Percentiles rank a stretch among this genome's conserved stretches.
These are phyloP conservation scores for Penicillium sp. DNA, from an alignment of 2,329 filamentous ascomycete species.

Conservation along the genomic window DNA sequence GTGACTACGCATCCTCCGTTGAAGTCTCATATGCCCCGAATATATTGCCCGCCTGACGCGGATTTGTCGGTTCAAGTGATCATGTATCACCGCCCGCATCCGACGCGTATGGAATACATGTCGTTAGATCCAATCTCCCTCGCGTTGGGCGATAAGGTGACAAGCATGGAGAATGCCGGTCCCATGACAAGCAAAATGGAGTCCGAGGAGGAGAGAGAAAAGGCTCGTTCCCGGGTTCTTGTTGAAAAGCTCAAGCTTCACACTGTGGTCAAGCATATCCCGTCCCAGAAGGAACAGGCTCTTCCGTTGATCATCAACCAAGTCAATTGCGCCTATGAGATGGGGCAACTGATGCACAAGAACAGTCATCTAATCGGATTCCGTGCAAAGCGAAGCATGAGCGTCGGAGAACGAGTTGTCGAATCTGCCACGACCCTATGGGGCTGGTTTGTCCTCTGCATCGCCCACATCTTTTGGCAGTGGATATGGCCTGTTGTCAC, in stretches of 20 bases:
- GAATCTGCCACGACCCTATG: constrained; percentile 85
- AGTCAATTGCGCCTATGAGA: constrained; percentile 91
- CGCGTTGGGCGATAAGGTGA: constrained; percentile 68
- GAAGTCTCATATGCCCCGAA: constrained; percentile 53
- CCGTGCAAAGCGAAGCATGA: constrained; percentile 73
- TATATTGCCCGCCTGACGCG: constrained; percentile 61
- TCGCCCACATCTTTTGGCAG: constrained; percentile 65
- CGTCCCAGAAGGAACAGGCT: constrained; percentile 75
- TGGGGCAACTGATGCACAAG: constrained; percentile 77
- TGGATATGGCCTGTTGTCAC: constrained; percentile 75
- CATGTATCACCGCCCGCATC: constrained; percentile 78
- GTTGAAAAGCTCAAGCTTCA: constrained; percentile 85
- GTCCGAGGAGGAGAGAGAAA: constrained; percentile 64
- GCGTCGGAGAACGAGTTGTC: constrained; percentile 88
- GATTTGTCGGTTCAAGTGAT: constrained; percentile 77
- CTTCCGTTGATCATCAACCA: constrained; percentile 80
- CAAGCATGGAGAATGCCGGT: constrained; percentile 29
- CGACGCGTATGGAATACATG: constrained; percentile 90
- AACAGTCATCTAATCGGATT: constrained; percentile 82
- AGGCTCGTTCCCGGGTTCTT: constrained; percentile 59
- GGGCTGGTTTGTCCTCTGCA: constrained; percentile 62
- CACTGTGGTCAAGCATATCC: constrained; percentile 68
- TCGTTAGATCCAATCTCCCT: constrained; percentile 84
- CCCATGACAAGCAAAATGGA: constrained; percentile 55
- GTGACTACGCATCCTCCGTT: constrained; percentile 49